Percentiles rank a stretch among this genome's conserved stretches.
Conservation (phyloP, 148 eudicot genomes). For the Rhododendron griersonianum region DNA sequence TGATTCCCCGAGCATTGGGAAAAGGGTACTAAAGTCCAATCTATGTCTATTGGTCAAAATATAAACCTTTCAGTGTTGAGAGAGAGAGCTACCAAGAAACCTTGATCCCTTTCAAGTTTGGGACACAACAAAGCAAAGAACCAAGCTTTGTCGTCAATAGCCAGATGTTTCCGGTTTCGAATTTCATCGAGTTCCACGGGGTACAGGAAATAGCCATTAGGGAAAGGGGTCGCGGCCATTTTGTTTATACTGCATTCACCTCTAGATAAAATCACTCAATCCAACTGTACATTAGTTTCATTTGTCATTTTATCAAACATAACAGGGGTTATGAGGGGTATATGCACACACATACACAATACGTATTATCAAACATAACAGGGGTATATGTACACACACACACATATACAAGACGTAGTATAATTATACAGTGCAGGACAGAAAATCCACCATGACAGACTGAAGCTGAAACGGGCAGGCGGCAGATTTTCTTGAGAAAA, state of each 20-base stretch:
- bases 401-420: not conserved
- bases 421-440: not conserved
- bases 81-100: not conserved
- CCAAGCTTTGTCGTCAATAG: not conserved
- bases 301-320: not conserved
- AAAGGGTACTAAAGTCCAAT: not conserved
- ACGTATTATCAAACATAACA: no score
- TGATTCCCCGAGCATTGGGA: not conserved
- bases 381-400: not conserved
- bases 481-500: conserved; percentile 16
- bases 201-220: not conserved
- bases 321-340: not conserved
- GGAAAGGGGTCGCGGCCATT: not conserved
- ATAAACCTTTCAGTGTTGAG: not conserved
- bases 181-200: not conserved
- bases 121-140: not conserved
- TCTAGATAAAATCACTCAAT: not conserved
- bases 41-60: not conserved
- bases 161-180: not conserved
- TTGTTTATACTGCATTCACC: not conserved
- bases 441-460: conserved; percentile 3
- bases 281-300: not conserved
- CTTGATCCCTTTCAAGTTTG: not conserved
- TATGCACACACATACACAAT: no score
- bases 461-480: conserved; percentile 1